These are phyloP conservation scores for Echinochloa phyllopogon DNA, from an alignment of 176 grass and related monocot species.

Conservation along the genomic window DNA sequence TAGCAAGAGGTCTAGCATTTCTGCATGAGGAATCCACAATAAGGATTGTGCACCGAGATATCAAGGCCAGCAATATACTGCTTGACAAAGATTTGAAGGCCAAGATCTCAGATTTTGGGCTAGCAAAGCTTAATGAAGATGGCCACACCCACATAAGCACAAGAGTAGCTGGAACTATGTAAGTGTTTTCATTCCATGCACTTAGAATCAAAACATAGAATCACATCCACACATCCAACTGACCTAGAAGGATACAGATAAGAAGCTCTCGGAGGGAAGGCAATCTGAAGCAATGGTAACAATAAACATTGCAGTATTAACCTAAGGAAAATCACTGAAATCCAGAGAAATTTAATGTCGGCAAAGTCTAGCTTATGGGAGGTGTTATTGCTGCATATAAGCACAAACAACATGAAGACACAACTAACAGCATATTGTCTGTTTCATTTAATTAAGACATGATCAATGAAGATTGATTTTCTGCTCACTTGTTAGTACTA, in stretches of 20 bases:
- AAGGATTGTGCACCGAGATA: constrained; percentile 95
- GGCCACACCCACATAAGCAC: constrained; percentile 89
- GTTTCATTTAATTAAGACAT: constrained; percentile 1
- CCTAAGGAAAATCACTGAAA: constrained; percentile 9
- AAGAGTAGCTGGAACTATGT: constrained; percentile 91
- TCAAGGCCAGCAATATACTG: constrained; percentile 97
- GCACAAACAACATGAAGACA: constrained; percentile 7
- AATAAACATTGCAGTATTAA: constrained; percentile 23
- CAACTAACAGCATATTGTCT: constrained; percentile 23
- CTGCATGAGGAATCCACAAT: constrained; percentile 82
- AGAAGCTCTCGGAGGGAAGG: constrained; percentile 1
- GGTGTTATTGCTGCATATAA: neutral
- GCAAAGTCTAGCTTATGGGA: neutral
- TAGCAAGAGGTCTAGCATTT: constrained; percentile 86
- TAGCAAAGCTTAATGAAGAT: constrained; percentile 93
- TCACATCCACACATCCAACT: constrained; percentile 11
- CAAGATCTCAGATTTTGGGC: constrained; percentile 96
- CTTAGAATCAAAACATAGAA: constrained; percentile 28
- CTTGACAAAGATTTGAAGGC: constrained; percentile 84
- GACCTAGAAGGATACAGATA: constrained; percentile 21
- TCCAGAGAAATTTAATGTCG: neutral
- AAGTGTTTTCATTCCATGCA: constrained; percentile 41
- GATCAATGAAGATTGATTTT: neutral
- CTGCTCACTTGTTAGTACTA: constrained; percentile 7
- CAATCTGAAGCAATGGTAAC: constrained; percentile 35